Evolutionary conservation across 2,329 filamentous ascomycete species (phyloP).

Genomic region (Paecilomyces fulvus): DNA sequence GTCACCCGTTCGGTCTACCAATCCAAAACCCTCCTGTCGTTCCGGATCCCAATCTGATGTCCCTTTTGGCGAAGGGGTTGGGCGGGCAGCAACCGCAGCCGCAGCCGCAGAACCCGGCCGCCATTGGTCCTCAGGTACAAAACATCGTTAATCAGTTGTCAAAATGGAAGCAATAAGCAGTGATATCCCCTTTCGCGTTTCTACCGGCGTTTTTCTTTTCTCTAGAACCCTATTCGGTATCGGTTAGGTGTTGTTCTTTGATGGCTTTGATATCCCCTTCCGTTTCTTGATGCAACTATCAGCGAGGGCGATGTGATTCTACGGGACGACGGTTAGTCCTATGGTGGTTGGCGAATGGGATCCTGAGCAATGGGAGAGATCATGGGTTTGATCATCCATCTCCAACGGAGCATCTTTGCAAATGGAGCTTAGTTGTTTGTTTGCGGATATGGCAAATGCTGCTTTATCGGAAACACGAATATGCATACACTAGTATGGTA

Average conservation of each 20-base stretch:
- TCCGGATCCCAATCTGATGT: conserved; percentile 29
- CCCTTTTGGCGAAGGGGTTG: conserved; percentile 30
- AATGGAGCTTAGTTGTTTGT: neutral
- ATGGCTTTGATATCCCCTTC: neutral
- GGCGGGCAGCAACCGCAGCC: conserved; percentile 28
- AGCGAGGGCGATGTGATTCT: neutral
- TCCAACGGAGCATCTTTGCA: neutral
- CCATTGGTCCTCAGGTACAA: conserved; percentile 33
- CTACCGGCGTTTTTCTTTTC: neutral
- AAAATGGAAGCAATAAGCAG: conserved; percentile 38
- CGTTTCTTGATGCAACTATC: conserved; percentile 1
- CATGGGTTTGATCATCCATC: neutral
- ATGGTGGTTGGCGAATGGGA: conserved; percentile 4
- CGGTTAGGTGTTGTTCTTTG: neutral
- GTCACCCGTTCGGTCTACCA: conserved; percentile 23
- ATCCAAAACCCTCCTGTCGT: conserved; percentile 18
- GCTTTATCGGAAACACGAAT: neutral
- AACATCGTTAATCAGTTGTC: conserved; percentile 41
- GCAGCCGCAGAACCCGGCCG: conserved; percentile 25
- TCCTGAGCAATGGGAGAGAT: neutral
- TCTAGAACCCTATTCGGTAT: neutral
- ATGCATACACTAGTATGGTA: neutral
- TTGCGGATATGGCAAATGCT: neutral
- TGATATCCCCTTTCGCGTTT: neutral
- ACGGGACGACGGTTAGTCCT: conserved; percentile 1